These are phyloP conservation scores for Populus deltoides DNA, from an alignment of 345 rosid species.

Conservation along the genomic window DNA sequence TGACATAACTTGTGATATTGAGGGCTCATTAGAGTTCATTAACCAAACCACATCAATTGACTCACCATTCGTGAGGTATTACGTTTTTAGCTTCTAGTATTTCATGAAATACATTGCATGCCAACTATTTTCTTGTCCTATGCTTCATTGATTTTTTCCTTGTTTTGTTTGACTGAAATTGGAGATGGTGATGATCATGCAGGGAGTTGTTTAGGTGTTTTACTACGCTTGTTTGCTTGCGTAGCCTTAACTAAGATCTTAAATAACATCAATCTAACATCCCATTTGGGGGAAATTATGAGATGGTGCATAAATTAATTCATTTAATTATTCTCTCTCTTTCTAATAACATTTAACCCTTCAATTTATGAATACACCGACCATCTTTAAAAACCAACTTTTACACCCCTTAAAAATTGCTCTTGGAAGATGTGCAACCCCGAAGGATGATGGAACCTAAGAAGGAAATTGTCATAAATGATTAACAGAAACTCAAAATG, in stretches of 20 bases:
- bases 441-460: not conserved
- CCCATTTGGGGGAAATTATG: not conserved
- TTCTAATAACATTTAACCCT: not conserved
- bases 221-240: not conserved
- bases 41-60: slow-evolving; percentile 68
- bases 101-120: slow-evolving; percentile 7
- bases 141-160: not conserved
- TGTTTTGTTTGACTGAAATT: not conserved
- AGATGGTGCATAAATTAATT: not conserved
- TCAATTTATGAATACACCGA: not conserved
- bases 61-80: slow-evolving; percentile 83
- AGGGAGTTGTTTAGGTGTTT: not conserved
- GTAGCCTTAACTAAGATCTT: not conserved
- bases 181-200: not conserved
- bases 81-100: not conserved
- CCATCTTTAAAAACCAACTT: not conserved
- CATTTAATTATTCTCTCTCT: not conserved
- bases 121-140: not conserved
- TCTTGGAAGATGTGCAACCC: not conserved
- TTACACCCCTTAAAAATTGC: not conserved
- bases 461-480: not conserved
- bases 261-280: not conserved
- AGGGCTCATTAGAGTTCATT: slow-evolving; percentile 85
- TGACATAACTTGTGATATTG: slow-evolving; percentile 87
- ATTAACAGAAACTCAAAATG: not conserved